Evolutionary conservation across 805 yeast species (phyloP), one percentile per base, ranked within the genome.

Genomic region (Myxozyma kluyveri): DNA sequence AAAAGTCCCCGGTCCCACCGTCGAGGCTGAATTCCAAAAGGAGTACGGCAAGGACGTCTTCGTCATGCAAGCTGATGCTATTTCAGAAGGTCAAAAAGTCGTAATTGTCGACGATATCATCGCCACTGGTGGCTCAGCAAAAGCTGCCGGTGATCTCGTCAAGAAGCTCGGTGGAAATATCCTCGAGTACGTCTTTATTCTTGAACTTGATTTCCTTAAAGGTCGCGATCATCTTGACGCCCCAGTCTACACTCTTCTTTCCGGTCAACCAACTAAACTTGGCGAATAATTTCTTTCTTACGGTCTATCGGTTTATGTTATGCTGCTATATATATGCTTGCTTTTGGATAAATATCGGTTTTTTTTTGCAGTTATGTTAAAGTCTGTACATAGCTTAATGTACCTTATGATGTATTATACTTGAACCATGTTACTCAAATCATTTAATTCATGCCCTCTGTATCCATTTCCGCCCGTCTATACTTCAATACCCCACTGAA

Each of bases 121-220:
- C 68, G 99, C 99, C 45, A 93, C 99, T 35, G 61, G 98, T 57
- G 99, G 99, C 36, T 85, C 95, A 62, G 99, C 99, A 23, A 72
- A 74, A 50, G 96, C 95, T 54, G 98, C 98, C 38, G 97, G 96
- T 54, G 84, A 88, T 65, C 78, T 93, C 60, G 85, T 88, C 46
- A 66, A 67, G 61, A 72, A 78, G 69, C 76, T 83, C 56, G 82
- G 83, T 50, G 96, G 84, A 56, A 78, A 83, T 54, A 78, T 90
- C 48, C 68, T 84, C 47, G 96, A 89, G 72, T 93, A 82, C 69
- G 74, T 84, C 59, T 93, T 93, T 67, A 88, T 93, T 42, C 82
- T 93, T 87, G 99, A 93, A 74, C 82, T 93, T 65, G 91, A 88
- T 66, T 93, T 91, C 80, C 80, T 93, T 68, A 84, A 89, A 67